Base-by-base conservation (phyloP, 257 asterid species). In the Fraxinus pennsylvanica region DNA sequence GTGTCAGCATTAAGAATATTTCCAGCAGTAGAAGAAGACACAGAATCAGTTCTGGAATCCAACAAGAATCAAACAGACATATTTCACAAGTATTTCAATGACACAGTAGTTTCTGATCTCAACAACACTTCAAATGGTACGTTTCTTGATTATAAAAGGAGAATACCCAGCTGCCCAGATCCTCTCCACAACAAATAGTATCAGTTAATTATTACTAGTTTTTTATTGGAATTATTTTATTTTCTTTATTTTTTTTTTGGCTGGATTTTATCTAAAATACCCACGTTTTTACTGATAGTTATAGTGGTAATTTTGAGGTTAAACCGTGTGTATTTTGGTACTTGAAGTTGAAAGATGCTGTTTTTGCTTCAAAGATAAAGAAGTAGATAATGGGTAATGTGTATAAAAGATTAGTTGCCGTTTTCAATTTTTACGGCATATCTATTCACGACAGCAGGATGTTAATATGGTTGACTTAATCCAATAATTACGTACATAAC, bases 291-390 rank as follows among this genome's bases (percentile, higher is more conserved):
- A 72, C 87, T 85, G 86, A 15, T 35, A 30, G 7, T 39, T 75
- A 50, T 33, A 32, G 78, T 70, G 8, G 33, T 78, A 17, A 7
- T 61, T 35, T 68, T 80, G 74, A 65, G 84, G 85, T 86, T 78
- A 92, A 92, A 92, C 94, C 90, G 92, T 87, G 88, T 88, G 92
- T 91, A 91, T 91, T 92, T 92, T 90, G 97, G 97, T 80, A 81
- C 71, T 78, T 73, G 32, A 21, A 59, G 68, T 6, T 59, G 13
- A 65, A n/a, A 82, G 66, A 77, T 68, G 67, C 71, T 32, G 33
- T 19, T 73, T 72, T 75, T 81, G 77, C 43, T 66, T 70, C 19
- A 72, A 72, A 75, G 65, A 59, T 74, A 79, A 84, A 1, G 81
- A 68, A 63, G 74, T 68, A 14, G 39, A 59, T 9, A 69, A 82